phyloP scores from a whole-genome alignment of 352 stramenopile genomes.

The Globisporangium rhizosaccharum region DNA sequence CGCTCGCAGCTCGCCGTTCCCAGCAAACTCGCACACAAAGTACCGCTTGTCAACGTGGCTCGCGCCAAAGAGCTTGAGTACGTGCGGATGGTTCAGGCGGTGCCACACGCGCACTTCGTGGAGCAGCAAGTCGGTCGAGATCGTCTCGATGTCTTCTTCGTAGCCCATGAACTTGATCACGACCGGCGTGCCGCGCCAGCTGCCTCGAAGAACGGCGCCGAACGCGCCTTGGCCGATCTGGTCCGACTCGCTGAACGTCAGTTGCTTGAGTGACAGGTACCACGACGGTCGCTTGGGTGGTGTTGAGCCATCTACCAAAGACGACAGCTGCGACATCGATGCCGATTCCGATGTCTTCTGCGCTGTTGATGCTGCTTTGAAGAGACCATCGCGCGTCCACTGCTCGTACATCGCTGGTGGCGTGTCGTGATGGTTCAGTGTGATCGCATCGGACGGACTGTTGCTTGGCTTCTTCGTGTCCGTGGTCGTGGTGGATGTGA shows the following conservation, averaged over 20 bases:
- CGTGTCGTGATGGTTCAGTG: background rate
- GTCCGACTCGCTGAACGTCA: conserved; percentile 2
- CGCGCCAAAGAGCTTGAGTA: no score
- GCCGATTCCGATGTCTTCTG: no score
- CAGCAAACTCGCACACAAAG: conserved; percentile 4
- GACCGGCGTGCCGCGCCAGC: conserved; percentile 3
- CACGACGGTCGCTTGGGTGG: background rate
- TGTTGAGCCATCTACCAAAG: no score
- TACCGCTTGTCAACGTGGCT: no score
- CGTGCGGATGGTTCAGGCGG: no score
- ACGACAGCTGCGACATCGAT: no score
- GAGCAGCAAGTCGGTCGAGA: background rate
- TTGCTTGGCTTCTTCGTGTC: no score
- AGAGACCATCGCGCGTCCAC: background rate
- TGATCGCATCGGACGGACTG: background rate
- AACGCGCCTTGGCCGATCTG: conserved; percentile 3
- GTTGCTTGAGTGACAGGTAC: background rate
- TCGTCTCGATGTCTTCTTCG: conserved; percentile 6
- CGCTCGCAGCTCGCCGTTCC: background rate
- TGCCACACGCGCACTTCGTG: no score
- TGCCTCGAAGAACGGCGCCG: conserved; percentile 1
- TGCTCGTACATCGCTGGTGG: background rate
- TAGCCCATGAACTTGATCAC: conserved; percentile 15
- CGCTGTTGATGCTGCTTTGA: background rate
- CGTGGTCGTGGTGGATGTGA: no score